Conservation (phyloP, 768 basidiomycete species). For the Terana coerulea region DNA sequence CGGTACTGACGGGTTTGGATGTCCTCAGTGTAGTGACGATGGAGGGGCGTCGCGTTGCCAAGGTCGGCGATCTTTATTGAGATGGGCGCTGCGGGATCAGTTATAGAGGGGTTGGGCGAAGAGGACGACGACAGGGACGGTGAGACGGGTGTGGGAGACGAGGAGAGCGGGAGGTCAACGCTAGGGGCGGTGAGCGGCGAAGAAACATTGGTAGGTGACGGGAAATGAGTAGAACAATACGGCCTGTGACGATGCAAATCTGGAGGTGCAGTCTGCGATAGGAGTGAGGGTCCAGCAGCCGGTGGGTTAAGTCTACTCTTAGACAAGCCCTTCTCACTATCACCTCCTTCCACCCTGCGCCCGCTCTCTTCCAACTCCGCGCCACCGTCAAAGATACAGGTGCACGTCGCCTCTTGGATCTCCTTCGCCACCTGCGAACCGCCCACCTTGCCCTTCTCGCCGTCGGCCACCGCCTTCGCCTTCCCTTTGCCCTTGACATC, state of each 20-base stretch:
- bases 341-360: not conserved
- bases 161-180: not conserved
- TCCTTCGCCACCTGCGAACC: constrained; percentile 3
- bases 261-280: constrained; percentile 33
- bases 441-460: not conserved
- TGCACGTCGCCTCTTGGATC: constrained; percentile 12
- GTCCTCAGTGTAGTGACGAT: constrained; percentile 87
- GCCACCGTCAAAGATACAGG: constrained; percentile 10
- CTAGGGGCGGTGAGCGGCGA: not conserved
- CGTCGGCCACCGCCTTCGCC: not conserved
- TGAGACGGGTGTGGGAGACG: constrained; percentile 12
- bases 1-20: constrained; percentile 97
- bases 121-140: constrained; percentile 10
- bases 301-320: constrained; percentile 13
- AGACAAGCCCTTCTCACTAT: not conserved
- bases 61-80: constrained; percentile 92
- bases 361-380: not conserved
- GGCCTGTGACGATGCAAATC: constrained; percentile 18
- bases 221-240: constrained; percentile 7
- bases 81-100: constrained; percentile 41
- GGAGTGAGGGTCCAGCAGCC: constrained; percentile 31
- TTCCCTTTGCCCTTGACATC: constrained; percentile 6
- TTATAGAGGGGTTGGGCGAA: constrained; percentile 6
- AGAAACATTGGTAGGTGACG: not conserved
- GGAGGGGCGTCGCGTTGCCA: constrained; percentile 92